phyloP scores from a whole-genome alignment of 1,139 yeast genomes.

The Protomyces lactucae-debilis region DNA sequence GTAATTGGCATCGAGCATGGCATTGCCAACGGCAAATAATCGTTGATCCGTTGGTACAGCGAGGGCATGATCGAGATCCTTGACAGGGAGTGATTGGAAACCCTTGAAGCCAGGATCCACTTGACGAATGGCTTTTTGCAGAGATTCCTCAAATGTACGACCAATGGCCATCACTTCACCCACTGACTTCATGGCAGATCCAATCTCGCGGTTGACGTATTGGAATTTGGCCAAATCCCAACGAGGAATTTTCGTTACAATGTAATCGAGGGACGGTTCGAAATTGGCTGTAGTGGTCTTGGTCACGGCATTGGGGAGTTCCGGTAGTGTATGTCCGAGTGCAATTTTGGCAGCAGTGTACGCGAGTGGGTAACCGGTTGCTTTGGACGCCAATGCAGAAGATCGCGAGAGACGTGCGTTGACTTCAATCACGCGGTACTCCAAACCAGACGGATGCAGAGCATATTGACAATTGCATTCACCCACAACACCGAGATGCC shows the following conservation, averaged over 20 bases:
- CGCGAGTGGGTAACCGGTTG: constrained; percentile 97
- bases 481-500: constrained; percentile 98
- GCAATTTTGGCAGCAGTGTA: constrained; percentile 98
- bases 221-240: constrained; percentile 97
- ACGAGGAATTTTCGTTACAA: constrained; percentile 95
- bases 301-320: constrained; percentile 92
- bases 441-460: constrained; percentile 89
- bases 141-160: constrained; percentile 92
- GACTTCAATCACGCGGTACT: constrained; percentile 94
- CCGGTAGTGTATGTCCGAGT: constrained; percentile 88
- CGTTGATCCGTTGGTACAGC: constrained; percentile 94
- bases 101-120: constrained; percentile 89
- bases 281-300: constrained; percentile 93
- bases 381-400: constrained; percentile 96
- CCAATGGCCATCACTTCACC: constrained; percentile 99
- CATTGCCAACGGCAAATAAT: constrained; percentile 98
- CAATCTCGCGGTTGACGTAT: constrained; percentile 86
- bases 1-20: constrained; percentile 81
- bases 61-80: constrained; percentile 71
- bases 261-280: constrained; percentile 94
- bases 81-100: constrained; percentile 83
- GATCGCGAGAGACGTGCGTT: constrained; percentile 96
- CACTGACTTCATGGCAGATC: constrained; percentile 96
- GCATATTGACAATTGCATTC: constrained; percentile 99
- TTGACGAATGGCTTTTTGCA: constrained; percentile 97